Percentiles rank a stretch among this genome's conserved stretches.
Conservation (phyloP, 2,329 filamentous ascomycete genomes). For the Talaromyces funiculosus region DNA sequence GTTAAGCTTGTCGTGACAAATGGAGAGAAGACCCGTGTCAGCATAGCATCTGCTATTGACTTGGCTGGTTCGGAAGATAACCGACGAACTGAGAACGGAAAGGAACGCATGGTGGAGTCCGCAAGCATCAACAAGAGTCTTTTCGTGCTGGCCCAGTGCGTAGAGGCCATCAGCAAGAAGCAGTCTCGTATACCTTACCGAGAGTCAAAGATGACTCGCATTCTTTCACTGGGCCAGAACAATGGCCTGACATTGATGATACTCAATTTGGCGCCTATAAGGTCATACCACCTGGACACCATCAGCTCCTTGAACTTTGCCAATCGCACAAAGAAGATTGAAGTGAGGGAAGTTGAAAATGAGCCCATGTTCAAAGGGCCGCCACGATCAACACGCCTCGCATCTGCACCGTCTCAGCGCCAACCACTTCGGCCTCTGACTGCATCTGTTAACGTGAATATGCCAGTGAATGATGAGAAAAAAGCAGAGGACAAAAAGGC, state of each 20-base stretch:
- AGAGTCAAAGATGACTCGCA: slow-evolving; percentile 96
- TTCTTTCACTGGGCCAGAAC: slow-evolving; percentile 86
- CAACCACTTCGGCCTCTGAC: slow-evolving; percentile 76
- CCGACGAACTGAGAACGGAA: slow-evolving; percentile 85
- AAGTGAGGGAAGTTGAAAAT: slow-evolving; percentile 92
- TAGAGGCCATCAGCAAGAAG: slow-evolving; percentile 82
- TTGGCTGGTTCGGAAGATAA: slow-evolving; percentile 95
- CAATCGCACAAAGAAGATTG: slow-evolving; percentile 91
- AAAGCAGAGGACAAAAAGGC: slow-evolving; percentile 52
- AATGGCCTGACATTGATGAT: slow-evolving; percentile 96
- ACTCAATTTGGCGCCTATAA: slow-evolving; percentile 83
- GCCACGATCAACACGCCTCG: slow-evolving; percentile 49
- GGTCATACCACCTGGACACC: slow-evolving; percentile 89
- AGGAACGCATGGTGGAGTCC: slow-evolving; percentile 87
- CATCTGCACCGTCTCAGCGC: slow-evolving; percentile 48
- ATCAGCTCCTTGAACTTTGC: slow-evolving; percentile 91
- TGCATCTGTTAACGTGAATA: slow-evolving; percentile 68
- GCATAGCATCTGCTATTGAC: slow-evolving; percentile 89
- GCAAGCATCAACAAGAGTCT: slow-evolving; percentile 97
- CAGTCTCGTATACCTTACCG: slow-evolving; percentile 77
- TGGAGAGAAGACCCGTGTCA: slow-evolving; percentile 62
- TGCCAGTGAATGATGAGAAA: slow-evolving; percentile 49
- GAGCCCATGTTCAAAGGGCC: slow-evolving; percentile 81
- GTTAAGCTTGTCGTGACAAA: slow-evolving; percentile 80
- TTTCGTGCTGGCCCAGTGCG: slow-evolving; percentile 89